Evolutionary conservation across 2,329 filamentous ascomycete species (phyloP), one percentile per base, ranked within the genome.

Genomic region (Harringtonia lauricola): DNA sequence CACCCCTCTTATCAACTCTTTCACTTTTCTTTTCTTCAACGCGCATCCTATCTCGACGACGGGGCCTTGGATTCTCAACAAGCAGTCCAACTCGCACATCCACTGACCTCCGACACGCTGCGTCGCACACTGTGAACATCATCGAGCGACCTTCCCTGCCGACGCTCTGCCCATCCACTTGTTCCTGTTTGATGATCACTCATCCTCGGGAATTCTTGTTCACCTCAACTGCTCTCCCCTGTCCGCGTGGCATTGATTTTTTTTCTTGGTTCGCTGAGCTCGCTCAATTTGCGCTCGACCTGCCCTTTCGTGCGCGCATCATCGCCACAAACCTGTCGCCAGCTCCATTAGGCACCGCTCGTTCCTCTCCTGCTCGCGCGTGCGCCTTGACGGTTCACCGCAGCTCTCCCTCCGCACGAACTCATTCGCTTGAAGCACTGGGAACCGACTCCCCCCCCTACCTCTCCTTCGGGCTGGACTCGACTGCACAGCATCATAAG

Each of bases 81-180:
- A 37, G 28, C 41, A 33, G 30, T n/a, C 35, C n/a, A 21, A 26
- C 10, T 15, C 42, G 24, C 34, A 42, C 56, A 50, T 48, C 51
- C 47, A 49, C 52, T 53, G 19, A 56, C 18, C 56, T 57, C 56
- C 57, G 56, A 61, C 58, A 56, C 55, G 50, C 52, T 52, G 49
- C 54, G 57, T 64, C 59, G 57, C 59, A 61, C 53, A 49, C 51
- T 44, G 51, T 53, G 55, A 49, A 54, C 52, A 52, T 56, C 53
- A 44, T 51, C 50, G 52, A 50, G 49, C 51, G 38, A 49, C 21
- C 14, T 15, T 26, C 24, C 52, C 51, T 48, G 54, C 52, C 51
- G 47, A 49, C 49, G 49, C 46, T 51, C 51, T 53, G 50, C 54
- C 2, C 15, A 41, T 12, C 31, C 19, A n/a, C 13, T 52, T 46